These are phyloP conservation scores for Halophytophthora polymorphica DNA, from an alignment of 352 stramenopile genomes.

Conservation along the genomic window DNA sequence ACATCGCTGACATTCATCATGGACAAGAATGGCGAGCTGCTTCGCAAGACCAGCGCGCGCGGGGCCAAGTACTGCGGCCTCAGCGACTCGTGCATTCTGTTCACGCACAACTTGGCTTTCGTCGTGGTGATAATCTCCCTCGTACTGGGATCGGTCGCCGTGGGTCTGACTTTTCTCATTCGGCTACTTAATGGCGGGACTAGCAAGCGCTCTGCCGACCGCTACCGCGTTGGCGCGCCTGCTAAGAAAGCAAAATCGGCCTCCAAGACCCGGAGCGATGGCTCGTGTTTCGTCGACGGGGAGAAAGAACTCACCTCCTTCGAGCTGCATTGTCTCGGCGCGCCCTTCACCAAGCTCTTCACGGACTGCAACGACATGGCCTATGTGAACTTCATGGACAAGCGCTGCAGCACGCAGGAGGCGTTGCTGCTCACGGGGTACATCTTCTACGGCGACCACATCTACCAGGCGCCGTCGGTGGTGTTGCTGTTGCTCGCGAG, in stretches of 20 bases:
- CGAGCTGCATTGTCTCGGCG: slow-evolving; percentile 5
- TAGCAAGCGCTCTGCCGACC: not conserved
- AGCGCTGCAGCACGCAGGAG: slow-evolving; percentile 2
- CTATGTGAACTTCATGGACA: not conserved
- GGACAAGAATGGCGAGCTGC: not conserved
- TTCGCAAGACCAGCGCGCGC: slow-evolving; percentile 3
- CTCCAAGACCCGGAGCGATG: not conserved
- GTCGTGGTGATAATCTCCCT: not conserved
- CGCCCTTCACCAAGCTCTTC: slow-evolving; percentile 8
- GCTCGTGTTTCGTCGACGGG: not conserved
- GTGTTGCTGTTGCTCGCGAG: slow-evolving; percentile 3
- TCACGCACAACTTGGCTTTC: slow-evolving; percentile 4
- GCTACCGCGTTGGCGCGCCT: not conserved
- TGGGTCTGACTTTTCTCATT: not conserved
- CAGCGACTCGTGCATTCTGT: slow-evolving; percentile 8
- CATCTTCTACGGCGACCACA: slow-evolving; percentile 5
- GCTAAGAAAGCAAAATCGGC: not conserved
- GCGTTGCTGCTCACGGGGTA: slow-evolving; percentile 9
- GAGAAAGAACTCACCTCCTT: not conserved
- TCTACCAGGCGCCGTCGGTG: slow-evolving; percentile 5
- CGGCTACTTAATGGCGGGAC: not conserved
- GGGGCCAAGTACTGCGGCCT: slow-evolving; percentile 3
- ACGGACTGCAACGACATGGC: slow-evolving; percentile 9
- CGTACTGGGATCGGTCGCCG: not conserved
- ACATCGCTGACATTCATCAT: not conserved